Base-by-base conservation (phyloP, 2,329 filamentous ascomycete genomes). In the Hypoxylon sp. region DNA sequence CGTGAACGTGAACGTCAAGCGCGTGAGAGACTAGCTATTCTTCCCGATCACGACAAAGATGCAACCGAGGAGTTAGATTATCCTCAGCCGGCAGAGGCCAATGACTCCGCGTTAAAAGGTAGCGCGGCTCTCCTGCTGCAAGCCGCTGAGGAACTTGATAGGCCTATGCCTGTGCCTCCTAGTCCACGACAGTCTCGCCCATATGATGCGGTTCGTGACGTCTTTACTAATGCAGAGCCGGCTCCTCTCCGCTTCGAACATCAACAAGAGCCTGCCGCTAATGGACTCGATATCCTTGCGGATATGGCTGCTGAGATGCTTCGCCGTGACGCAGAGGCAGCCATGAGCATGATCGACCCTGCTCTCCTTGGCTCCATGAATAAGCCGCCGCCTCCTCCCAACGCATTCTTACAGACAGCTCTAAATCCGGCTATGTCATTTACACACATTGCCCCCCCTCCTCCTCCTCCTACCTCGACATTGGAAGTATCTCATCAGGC, bases 191-290 rank as follows among this genome's bases (percentile, higher is more conserved):
- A 70, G 14, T 79, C 80, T 10, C 77, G 80, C 23, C 81, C 81
- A 0, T 84, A 83, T 63, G 82, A 84, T 68, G 81, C 82, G 1
- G 81, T 84, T 23, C 74, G 82, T 46, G 81, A 84, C 56, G 79
- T 82, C 5, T 82, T 83, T 56, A 79, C 77, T 2, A 75, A 74
- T 45, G 74, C 73, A n/a, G 73, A 78, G 9, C 67, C 79, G 5
- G 66, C 73, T 6, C 70, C 74, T 11, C 58, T 74, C 0, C 68
- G 71, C 21, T 21, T 69, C 25, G 55, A 70, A 34, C 70, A 71
- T 13, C 61, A 65, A 13, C 46, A 66, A 6, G 67, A 73, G 25
- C 61, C 69, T 41, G 73, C 77, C 46, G 75, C 73, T 3, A 71
- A 53, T 50, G 63, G 57, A 10, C 75, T 81, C 6, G 76, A 76